A percentile compares a stretch with the other conserved stretches of the same genome.
These are phyloP conservation scores for Dactylellina parvicollis DNA, from an alignment of 2,329 filamentous ascomycete species.

Conservation along the genomic window DNA sequence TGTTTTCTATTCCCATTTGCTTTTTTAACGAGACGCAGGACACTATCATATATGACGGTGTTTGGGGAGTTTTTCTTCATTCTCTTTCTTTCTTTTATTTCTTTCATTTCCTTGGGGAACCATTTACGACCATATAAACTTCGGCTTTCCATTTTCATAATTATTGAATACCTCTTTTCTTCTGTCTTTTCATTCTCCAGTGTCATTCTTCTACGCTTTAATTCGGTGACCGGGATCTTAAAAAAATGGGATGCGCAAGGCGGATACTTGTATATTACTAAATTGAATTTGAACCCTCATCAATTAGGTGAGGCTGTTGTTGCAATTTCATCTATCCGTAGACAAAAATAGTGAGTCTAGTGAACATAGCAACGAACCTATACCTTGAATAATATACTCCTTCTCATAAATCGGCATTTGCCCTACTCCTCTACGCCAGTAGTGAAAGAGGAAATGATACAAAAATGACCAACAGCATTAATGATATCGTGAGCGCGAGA, in stretches of 20 bases:
- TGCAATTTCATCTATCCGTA: no score
- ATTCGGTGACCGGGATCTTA: background rate
- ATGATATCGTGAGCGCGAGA: no score
- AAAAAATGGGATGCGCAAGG: background rate
- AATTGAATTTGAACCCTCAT: constrained; percentile 1
- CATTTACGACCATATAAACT: background rate
- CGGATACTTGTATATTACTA: constrained; percentile 22
- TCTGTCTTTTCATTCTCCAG: background rate
- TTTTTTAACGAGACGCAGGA: constrained; percentile 8
- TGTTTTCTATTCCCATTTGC: background rate
- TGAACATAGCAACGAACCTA: no score
- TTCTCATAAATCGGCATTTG: no score
- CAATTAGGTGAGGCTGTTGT: no score
- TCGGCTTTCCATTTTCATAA: no score
- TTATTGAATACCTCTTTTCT: constrained; percentile 2
- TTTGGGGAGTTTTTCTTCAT: constrained; percentile 37
- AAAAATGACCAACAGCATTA: no score
- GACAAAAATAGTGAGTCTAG: no score
- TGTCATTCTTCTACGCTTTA: background rate
- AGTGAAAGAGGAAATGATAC: no score
- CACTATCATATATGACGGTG: constrained; percentile 47
- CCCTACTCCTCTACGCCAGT: no score
- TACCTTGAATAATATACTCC: no score
- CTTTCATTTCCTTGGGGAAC: background rate
- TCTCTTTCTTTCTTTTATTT: constrained; percentile 23